Percentiles rank a stretch among this genome's conserved stretches.
phyloP scores from a whole-genome alignment of 192 early-diverging fungal genomes.

The Anaeromyces robustus region DNA sequence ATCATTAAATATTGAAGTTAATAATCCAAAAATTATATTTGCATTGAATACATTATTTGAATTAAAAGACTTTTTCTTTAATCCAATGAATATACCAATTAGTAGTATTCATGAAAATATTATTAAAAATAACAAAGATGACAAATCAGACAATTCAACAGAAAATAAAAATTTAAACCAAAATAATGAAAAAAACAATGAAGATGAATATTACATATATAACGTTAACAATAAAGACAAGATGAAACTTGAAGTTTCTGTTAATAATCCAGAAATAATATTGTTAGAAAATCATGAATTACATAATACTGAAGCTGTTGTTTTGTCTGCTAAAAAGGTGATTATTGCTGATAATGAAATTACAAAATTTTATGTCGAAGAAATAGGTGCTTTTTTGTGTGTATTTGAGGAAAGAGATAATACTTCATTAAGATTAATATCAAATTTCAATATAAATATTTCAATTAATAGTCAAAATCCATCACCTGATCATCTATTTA shows the following conservation, averaged over 20 bases:
- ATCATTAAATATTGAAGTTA: neutral
- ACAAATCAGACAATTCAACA: no score
- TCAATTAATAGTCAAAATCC: constrained; percentile 58
- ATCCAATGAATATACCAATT: neutral
- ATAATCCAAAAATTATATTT: neutral
- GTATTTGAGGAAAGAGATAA: constrained; percentile 66
- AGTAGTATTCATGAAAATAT: neutral
- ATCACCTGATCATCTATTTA: constrained; percentile 19
- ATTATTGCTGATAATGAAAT: constrained; percentile 64
- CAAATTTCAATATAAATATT: constrained; percentile 72
- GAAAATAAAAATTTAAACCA: no score
- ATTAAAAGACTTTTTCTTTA: neutral
- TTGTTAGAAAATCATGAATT: neutral
- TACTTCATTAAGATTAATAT: constrained; percentile 69
- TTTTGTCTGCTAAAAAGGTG: constrained; percentile 65
- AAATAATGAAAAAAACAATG: neutral
- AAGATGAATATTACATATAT: neutral
- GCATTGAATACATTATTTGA: neutral
- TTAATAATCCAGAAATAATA: neutral
- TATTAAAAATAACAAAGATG: neutral
- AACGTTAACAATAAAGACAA: neutral
- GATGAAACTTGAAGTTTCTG: neutral
- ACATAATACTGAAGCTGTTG: constrained; percentile 70
- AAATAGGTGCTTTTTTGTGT: constrained; percentile 61
- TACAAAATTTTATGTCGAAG: constrained; percentile 55